Evolutionary conservation across 2,329 filamentous ascomycete species (phyloP).

Genomic region (Botryotinia convoluta): DNA sequence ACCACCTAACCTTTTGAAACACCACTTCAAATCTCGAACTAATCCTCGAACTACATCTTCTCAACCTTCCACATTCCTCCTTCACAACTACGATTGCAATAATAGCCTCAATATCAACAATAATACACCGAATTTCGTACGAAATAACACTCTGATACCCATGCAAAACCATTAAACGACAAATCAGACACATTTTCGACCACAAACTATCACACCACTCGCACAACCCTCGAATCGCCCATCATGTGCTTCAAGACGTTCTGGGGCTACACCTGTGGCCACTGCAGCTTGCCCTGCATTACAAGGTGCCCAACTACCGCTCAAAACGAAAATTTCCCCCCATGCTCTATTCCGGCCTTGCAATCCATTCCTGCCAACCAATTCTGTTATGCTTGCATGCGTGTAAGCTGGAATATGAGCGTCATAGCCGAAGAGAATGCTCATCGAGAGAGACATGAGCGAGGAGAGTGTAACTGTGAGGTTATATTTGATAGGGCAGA

Average conservation of each 20-base stretch:
- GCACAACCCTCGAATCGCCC: not conserved
- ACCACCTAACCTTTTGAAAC: not conserved
- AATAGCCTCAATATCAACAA: not conserved
- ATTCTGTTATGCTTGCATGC: constrained; percentile 34
- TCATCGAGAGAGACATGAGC: constrained; percentile 29
- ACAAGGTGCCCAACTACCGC: constrained; percentile 42
- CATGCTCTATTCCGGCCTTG: constrained; percentile 33
- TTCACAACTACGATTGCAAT: not conserved
- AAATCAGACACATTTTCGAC: not conserved
- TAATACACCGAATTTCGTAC: too few species aligned
- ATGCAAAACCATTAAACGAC: not conserved
- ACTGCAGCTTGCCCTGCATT: constrained; percentile 43
- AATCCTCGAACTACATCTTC: not conserved
- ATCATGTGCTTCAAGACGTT: constrained; percentile 49
- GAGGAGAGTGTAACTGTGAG: constrained; percentile 32
- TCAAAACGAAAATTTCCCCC: constrained; percentile 32
- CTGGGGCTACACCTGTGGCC: constrained; percentile 48
- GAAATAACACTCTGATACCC: not conserved
- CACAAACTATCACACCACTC: not conserved
- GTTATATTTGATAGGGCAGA: constrained; percentile 31
- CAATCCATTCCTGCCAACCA: constrained; percentile 29
- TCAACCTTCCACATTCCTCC: not conserved
- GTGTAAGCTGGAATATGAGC: constrained; percentile 36
- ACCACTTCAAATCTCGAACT: not conserved
- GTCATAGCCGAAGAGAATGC: constrained; percentile 31